Evolutionary conservation across 805 yeast species (phyloP).

Genomic region (Metschnikowia lochheadii): DNA sequence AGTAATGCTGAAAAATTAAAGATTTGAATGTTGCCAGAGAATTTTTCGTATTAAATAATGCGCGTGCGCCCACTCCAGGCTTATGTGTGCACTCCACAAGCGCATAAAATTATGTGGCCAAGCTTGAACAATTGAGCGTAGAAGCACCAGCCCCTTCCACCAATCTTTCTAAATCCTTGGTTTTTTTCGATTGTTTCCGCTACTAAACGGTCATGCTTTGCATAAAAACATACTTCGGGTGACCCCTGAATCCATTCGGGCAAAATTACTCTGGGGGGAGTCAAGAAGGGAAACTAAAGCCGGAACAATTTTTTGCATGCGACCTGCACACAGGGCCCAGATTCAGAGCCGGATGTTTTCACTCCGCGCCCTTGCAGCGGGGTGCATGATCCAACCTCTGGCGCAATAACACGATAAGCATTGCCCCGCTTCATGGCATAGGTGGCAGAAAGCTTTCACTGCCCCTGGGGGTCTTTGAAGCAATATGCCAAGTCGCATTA

Average conservation of each 20-base stretch:
- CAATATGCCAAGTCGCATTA: neutral
- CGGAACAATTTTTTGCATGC: constrained; percentile 5
- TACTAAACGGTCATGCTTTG: too few species aligned
- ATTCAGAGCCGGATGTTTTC: constrained; percentile 10
- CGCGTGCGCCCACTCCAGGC: constrained; percentile 3
- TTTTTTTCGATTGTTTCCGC: too few species aligned
- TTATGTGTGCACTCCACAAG: constrained; percentile 4
- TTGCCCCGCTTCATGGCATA: neutral
- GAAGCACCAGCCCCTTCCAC: neutral
- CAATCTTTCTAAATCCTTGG: too few species aligned
- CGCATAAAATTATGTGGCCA: constrained; percentile 4
- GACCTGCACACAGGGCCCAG: constrained; percentile 4
- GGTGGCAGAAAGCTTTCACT: too few species aligned
- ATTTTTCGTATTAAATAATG: constrained; percentile 3
- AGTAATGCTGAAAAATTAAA: neutral
- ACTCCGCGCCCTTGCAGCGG: constrained; percentile 15
- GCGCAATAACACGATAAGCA: neutral
- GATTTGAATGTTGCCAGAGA: neutral
- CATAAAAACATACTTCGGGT: neutral
- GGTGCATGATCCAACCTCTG: constrained; percentile 1
- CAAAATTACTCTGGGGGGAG: too few species aligned
- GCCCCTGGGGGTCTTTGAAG: too few species aligned
- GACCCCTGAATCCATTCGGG: too few species aligned
- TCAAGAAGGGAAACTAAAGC: neutral
- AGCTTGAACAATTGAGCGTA: neutral